Evolutionary conservation across 306 rosid species (phyloP), one percentile per base, ranked within the genome.

Genomic region (Ceratonia siliqua): DNA sequence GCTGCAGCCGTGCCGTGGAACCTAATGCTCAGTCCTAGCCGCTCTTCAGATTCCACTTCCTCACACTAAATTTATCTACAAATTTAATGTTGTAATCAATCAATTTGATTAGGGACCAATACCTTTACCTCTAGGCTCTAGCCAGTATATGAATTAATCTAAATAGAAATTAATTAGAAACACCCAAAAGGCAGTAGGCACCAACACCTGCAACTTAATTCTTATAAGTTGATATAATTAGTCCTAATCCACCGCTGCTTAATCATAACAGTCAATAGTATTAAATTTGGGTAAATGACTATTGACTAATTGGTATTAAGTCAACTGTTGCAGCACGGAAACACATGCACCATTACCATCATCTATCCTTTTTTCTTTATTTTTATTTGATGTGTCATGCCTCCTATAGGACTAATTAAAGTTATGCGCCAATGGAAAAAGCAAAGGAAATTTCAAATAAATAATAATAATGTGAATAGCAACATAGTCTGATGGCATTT

Each of bases 311-410:
- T n/a, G n/a, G n/a, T n/a, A n/a, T 4, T 17, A 30, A 20, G 81
- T 83, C 76, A 69, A 85, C 82, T 68, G 68, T 73, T 33, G 8
- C 28, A 76, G 81, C 82, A 86, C 84, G 58, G 52, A 83, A 75
- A 74, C 65, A 36, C 62, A 78, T 83, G 84, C 80, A 70, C 22
- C 2, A 35, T 48, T 72, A 21, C 10, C 63, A 68, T 79, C 43
- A 50, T 56, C 18, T 63, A 20, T 49, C 17, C 81, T 27, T 11
- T 14, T 58, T 53, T 58, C 43, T 18, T 5, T 8, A 1, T 54
- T 7, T 12, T 15, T 10, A 21, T 53, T 15, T 32, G 68, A 32
- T 15, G n/a, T 22, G 49, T 20, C 59, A 57, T 64, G 74, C 57
- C 62, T 77, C 63, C 64, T 73, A 49, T 18, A 39, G 62, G 81